A percentile compares a stretch with the other conserved stretches of the same genome.
Evolutionary conservation across 2,329 filamentous ascomycete genomes (phyloP).

Genomic region (Hypoxylon sp.): DNA sequence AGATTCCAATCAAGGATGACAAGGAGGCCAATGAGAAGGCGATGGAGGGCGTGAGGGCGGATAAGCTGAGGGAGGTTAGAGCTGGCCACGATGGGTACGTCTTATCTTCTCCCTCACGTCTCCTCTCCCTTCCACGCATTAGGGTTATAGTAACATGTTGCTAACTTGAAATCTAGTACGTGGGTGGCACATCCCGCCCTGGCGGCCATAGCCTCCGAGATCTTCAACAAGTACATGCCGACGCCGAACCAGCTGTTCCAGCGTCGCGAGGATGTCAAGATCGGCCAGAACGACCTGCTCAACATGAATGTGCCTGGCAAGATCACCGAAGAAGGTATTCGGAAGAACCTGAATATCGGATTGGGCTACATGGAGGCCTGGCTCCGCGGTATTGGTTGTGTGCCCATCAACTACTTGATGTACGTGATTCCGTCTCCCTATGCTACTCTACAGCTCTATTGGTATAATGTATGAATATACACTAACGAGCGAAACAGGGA

Average conservation of each 20-base stretch:
- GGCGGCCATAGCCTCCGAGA: slow-evolving; percentile 85
- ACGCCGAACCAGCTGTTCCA: slow-evolving; percentile 96
- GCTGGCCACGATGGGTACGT: slow-evolving; percentile 88
- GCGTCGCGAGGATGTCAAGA: slow-evolving; percentile 88
- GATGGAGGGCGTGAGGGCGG: slow-evolving; percentile 91
- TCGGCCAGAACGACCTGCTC: slow-evolving; percentile 89
- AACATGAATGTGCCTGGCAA: slow-evolving; percentile 98
- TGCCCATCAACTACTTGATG: slow-evolving; percentile 98
- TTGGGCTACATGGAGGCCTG: slow-evolving; percentile 99
- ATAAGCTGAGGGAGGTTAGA: slow-evolving; percentile 95
- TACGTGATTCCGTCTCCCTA: slow-evolving; percentile 53
- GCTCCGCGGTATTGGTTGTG: slow-evolving; percentile 93
- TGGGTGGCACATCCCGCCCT: slow-evolving; percentile 98
- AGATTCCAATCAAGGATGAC: slow-evolving; percentile 98
- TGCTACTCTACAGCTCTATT: background rate
- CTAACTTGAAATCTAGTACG: slow-evolving; percentile 61
- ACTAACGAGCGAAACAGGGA: slow-evolving; percentile 65
- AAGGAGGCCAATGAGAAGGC: slow-evolving; percentile 90
- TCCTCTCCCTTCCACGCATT: background rate
- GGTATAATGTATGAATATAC: background rate
- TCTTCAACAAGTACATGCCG: slow-evolving; percentile 99
- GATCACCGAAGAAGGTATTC: slow-evolving; percentile 93
- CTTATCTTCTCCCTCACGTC: background rate
- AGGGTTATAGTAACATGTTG: background rate
- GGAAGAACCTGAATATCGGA: slow-evolving; percentile 97